Evolutionary conservation across 2,329 filamentous ascomycete species (phyloP).

Genomic region (Lachnellula hyalina): DNA sequence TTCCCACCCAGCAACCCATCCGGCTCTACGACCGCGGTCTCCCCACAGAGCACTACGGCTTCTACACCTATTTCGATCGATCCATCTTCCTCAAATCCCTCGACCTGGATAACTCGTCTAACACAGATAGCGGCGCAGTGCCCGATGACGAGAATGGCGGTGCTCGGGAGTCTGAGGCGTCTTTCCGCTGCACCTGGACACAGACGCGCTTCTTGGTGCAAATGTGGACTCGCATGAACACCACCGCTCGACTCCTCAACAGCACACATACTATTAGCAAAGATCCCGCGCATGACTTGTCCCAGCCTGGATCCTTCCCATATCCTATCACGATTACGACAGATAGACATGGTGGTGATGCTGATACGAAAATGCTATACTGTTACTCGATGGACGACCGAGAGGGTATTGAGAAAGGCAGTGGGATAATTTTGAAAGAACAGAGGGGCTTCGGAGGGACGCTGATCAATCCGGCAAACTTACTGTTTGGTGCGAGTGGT

Average conservation of each 20-base stretch:
- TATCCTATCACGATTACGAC: slow-evolving; percentile 57
- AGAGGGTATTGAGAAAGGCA: slow-evolving; percentile 40
- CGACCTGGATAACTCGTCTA: slow-evolving; percentile 40
- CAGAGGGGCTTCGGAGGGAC: slow-evolving; percentile 46
- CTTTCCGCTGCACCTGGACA: slow-evolving; percentile 52
- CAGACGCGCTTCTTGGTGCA: slow-evolving; percentile 59
- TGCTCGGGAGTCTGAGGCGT: slow-evolving; percentile 46
- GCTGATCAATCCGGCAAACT: slow-evolving; percentile 46
- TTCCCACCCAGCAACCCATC: slow-evolving; percentile 69
- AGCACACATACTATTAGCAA: slow-evolving; percentile 10
- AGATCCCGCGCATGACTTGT: slow-evolving; percentile 27
- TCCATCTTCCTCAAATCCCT: slow-evolving; percentile 72
- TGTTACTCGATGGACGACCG: slow-evolving; percentile 45
- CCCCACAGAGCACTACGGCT: slow-evolving; percentile 81
- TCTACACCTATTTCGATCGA: slow-evolving; percentile 88
- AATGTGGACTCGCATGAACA: slow-evolving; percentile 55
- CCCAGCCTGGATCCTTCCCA: slow-evolving; percentile 52
- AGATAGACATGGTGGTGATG: slow-evolving; percentile 58
- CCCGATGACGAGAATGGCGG: slow-evolving; percentile 52
- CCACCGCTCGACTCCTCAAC: slow-evolving; percentile 39
- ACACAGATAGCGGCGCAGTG: slow-evolving; percentile 35
- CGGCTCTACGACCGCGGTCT: slow-evolving; percentile 80
- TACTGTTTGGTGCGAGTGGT: slow-evolving; percentile 25
- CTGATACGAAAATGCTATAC: slow-evolving; percentile 48
- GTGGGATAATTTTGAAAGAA: slow-evolving; percentile 43